phyloP scores from a whole-genome alignment of 2,329 filamentous ascomycete species.

The Fusarium napiforme region DNA sequence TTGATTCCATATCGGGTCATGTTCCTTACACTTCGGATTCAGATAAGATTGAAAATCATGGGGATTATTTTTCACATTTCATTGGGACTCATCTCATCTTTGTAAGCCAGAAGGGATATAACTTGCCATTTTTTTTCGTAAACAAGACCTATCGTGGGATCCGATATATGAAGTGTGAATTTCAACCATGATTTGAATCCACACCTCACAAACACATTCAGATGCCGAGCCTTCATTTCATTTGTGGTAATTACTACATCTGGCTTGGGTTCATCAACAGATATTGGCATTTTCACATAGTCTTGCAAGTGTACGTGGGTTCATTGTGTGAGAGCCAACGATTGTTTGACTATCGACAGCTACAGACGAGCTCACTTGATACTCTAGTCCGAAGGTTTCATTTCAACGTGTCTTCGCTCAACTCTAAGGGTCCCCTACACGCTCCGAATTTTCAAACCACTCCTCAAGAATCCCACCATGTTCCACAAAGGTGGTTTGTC shows the following conservation, averaged over 20 bases:
- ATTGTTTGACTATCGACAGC: conserved; percentile 31
- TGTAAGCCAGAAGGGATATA: too few relatives aligned
- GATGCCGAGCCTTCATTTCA: background rate
- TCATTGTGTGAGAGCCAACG: conserved; percentile 21
- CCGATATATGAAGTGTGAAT: background rate
- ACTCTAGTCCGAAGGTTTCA: conserved; percentile 42
- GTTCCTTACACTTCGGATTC: background rate
- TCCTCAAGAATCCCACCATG: conserved; percentile 29
- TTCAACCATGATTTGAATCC: background rate
- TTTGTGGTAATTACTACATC: background rate
- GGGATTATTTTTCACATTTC: background rate
- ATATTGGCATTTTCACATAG: conserved; percentile 9
- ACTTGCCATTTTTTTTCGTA: background rate
- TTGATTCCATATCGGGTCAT: too few relatives aligned
- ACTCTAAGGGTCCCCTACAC: conserved; percentile 45
- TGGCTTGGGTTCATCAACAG: background rate
- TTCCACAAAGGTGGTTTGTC: conserved; percentile 37
- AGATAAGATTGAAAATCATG: background rate
- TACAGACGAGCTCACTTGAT: conserved; percentile 50
- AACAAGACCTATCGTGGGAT: background rate
- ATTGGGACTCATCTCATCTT: background rate
- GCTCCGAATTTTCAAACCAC: conserved; percentile 42
- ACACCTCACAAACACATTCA: background rate
- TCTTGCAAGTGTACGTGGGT: background rate
- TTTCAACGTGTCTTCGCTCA: conserved; percentile 37